Evolutionary conservation across 768 basidiomycete genomes (phyloP), one percentile per base, ranked within the genome.

Genomic region (Phaeotremella skinneri): DNA sequence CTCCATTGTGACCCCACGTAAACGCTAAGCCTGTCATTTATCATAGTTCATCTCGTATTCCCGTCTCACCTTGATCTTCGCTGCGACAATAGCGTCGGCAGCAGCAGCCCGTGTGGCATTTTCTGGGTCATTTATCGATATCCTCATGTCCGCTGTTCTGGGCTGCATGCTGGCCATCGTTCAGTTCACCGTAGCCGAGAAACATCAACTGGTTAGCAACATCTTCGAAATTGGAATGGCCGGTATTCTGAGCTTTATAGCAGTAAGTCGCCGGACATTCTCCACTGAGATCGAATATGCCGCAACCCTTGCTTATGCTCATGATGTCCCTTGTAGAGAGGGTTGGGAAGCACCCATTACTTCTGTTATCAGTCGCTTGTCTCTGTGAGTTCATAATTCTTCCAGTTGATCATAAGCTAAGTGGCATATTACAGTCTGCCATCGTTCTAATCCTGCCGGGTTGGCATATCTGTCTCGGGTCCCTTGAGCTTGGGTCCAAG

Each of bases 201-300:
- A 63, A 27, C 63, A 68, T 30, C 49, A 58, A 21, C 48, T 67
- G 20, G 59, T 67, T 27, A 61, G 61, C 30, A 67, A 67, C 26
- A 67, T 72, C 43, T 72, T 69, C 41, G 70, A 72, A 37, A 67
- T 72, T 45, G 66, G 61, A 14, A 69, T 69, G 42, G 70, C 70
- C 3, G 70, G 70, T 0, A 60, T 72, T 27, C 55, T 72, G 34
- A 62, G 66, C 34, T 72, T 72, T 32, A 32, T 69, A 13, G 60
- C 70, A 27, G 68, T 72, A 41, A 63, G 70, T 63, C 2, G 0
- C 47, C n/a, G 17, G 9, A n/a, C n/a, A n/a, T n/a, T n/a, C n/a
- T n/a, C n/a, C n/a, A n/a, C n/a, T n/a, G n/a, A n/a, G n/a, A n/a
- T n/a, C n/a, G n/a, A n/a, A n/a, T n/a, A n/a, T n/a, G 7, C 37